These are phyloP conservation scores for Tuber umbilicatum DNA, from an alignment of 495 filamentous ascomycete genomes.

Conservation along the genomic window DNA sequence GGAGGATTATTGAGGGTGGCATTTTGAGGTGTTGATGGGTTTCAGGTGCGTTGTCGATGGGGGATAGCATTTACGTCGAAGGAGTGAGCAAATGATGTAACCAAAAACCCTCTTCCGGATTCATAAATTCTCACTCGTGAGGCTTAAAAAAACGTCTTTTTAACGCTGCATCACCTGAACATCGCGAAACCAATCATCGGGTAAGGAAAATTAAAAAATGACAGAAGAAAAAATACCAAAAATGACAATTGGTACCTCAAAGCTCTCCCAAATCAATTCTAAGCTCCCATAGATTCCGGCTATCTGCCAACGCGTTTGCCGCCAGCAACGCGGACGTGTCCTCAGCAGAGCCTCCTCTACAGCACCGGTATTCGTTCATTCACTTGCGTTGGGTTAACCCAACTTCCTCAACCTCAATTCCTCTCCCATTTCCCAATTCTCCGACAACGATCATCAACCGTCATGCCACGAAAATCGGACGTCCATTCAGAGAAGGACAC, in stretches of 20 bases:
- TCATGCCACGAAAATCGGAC: constrained; percentile 39
- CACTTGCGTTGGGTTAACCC: not conserved
- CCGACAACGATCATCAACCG: not conserved
- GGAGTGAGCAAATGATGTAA: not conserved
- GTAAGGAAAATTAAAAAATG: not conserved
- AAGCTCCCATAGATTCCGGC: not conserved
- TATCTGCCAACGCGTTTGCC: not conserved
- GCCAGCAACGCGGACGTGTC: not conserved
- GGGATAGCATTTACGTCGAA: not conserved
- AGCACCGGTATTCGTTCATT: not conserved
- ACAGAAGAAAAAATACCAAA: not conserved
- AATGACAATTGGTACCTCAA: not conserved
- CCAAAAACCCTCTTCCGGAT: not conserved
- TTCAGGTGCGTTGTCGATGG: not conserved
- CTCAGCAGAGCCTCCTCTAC: not conserved
- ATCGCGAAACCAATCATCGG: not conserved
- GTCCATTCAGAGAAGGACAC: constrained; percentile 1
- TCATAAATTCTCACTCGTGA: not conserved
- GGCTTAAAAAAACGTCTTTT: not conserved
- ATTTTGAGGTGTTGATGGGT: constrained; percentile 8
- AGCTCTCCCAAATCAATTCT: not conserved
- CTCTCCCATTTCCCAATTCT: not conserved
- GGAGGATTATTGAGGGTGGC: constrained; percentile 26
- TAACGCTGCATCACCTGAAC: not conserved
- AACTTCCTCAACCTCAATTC: not conserved